These are phyloP conservation scores for Nakazawaea pomicola DNA, from an alignment of 805 yeast species.

Conservation along the genomic window DNA sequence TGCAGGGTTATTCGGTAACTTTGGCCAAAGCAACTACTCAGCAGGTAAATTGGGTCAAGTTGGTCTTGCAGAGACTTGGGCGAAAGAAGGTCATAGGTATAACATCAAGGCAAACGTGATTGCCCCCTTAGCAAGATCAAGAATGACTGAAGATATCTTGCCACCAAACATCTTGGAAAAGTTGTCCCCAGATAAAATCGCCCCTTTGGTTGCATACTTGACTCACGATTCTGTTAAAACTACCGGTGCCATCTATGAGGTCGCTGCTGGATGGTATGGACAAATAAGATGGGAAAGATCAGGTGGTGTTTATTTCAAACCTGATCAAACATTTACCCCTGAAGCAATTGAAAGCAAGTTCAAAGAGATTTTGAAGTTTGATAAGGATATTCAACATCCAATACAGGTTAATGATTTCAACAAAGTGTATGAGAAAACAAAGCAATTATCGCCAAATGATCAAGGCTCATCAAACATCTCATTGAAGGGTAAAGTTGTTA, in stretches of 20 bases:
- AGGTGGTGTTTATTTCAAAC: slow-evolving; percentile 78
- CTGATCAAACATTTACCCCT: slow-evolving; percentile 75
- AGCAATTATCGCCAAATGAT: slow-evolving; percentile 43
- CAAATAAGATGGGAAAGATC: slow-evolving; percentile 95
- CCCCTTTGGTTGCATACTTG: slow-evolving; percentile 84
- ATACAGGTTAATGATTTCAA: slow-evolving; percentile 66
- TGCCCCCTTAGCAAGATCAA: slow-evolving; percentile 92
- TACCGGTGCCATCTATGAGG: slow-evolving; percentile 78
- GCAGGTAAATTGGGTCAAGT: slow-evolving; percentile 89
- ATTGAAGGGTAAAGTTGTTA: slow-evolving; percentile 77
- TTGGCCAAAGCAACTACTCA: slow-evolving; percentile 94
- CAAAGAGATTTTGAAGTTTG: slow-evolving; percentile 58
- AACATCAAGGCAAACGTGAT: slow-evolving; percentile 82
- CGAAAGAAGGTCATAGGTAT: slow-evolving; percentile 86
- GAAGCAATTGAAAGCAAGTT: slow-evolving; percentile 72
- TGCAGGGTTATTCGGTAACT: slow-evolving; percentile 94
- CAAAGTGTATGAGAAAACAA: slow-evolving; percentile 48
- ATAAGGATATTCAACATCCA: slow-evolving; percentile 62
- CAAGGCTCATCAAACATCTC: slow-evolving; percentile 51
- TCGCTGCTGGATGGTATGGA: slow-evolving; percentile 90
- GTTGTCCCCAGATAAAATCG: slow-evolving; percentile 81
- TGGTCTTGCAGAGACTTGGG: slow-evolving; percentile 90
- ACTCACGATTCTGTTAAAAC: slow-evolving; percentile 60
- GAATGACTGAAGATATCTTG: slow-evolving; percentile 90
- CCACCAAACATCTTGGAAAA: slow-evolving; percentile 81